phyloP scores from a whole-genome alignment of 192 early-diverging fungal genomes.

The Coemansia sp. region DNA sequence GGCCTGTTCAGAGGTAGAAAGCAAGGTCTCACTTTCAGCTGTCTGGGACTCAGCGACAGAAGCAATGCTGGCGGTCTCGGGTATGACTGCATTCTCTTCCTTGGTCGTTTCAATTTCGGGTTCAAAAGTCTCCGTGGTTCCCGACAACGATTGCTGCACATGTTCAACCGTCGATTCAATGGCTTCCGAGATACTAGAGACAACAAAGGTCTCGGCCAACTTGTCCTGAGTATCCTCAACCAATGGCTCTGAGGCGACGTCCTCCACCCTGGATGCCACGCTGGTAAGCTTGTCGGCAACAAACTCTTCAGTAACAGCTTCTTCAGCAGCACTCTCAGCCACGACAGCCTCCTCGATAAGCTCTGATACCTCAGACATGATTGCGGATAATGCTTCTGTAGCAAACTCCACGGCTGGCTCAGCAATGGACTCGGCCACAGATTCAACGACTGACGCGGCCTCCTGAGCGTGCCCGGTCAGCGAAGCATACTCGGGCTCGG shows the following conservation, averaged over 20 bases:
- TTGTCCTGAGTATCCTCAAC: too few species aligned
- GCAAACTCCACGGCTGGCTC: slow-evolving; percentile 1
- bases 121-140: background rate
- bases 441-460: background rate
- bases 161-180: background rate
- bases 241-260: background rate
- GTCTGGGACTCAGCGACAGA: background rate
- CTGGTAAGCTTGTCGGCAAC: background rate
- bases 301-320: background rate
- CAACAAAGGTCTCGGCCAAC: background rate
- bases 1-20: slow-evolving; percentile 4
- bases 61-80: background rate
- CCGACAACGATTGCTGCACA: slow-evolving; percentile 5
- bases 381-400: background rate
- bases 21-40: background rate
- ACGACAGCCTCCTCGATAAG: background rate
- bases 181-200: background rate
- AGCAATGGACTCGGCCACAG: slow-evolving; percentile 1
- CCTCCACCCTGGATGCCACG: background rate
- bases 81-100: background rate
- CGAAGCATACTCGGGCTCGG: background rate
- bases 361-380: background rate
- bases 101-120: background rate
- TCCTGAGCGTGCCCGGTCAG: background rate
- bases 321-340: background rate